Percentiles rank a stretch among this genome's conserved stretches.
phyloP scores from a whole-genome alignment of 352 stramenopile genomes.

The Phytophthora syringae region DNA sequence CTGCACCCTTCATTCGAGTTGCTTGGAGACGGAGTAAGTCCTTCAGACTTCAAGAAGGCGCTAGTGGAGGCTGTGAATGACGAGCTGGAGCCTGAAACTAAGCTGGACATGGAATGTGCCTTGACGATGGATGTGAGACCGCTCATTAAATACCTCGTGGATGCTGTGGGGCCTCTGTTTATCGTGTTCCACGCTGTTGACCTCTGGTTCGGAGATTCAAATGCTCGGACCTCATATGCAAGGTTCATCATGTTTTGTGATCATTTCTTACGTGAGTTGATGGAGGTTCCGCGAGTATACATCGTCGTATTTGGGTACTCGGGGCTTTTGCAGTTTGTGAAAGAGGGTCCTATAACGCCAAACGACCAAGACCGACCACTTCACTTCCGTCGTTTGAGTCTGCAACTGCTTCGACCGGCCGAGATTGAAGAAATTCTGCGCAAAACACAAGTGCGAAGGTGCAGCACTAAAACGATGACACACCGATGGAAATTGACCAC shows the following conservation, averaged over 20 bases:
- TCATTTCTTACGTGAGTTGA: not conserved
- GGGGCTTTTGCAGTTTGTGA: not conserved
- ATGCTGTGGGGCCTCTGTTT: not conserved
- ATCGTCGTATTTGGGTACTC: not conserved
- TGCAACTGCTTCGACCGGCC: not conserved
- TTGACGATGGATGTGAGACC: not conserved
- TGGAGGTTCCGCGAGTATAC: not conserved
- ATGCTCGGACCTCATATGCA: not conserved
- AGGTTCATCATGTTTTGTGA: not conserved
- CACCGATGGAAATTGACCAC: not conserved
- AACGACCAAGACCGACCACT: not conserved
- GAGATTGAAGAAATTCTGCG: not conserved
- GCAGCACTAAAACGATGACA: not conserved
- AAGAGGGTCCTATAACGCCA: not conserved
- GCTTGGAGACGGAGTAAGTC: not conserved
- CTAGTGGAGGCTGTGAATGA: not conserved
- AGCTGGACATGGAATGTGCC: not conserved
- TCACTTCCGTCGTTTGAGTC: not conserved
- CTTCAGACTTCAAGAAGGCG: not conserved
- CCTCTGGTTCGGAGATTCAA: not conserved
- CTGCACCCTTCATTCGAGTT: not conserved
- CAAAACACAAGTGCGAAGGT: not conserved
- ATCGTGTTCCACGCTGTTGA: not conserved
- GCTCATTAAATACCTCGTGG: not conserved
- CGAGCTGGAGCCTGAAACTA: not conserved